Percentiles rank a stretch among this genome's conserved stretches.
phyloP scores from a whole-genome alignment of 2,329 filamentous ascomycete species.

The Penicillium sp. region DNA sequence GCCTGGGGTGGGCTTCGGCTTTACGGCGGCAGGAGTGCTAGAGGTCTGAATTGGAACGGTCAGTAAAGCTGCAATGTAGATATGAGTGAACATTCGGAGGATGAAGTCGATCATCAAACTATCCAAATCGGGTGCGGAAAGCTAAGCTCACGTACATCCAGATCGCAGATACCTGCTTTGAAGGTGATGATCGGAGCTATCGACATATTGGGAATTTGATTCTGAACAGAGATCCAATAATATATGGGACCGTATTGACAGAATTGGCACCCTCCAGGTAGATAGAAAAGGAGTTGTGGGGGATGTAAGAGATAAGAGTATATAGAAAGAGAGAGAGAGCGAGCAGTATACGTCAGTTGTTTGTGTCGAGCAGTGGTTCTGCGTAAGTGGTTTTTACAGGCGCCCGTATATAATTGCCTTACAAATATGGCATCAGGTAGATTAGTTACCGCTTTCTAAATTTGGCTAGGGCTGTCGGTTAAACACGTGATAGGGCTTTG shows the following conservation, averaged over 20 bases:
- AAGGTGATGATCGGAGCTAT: slow-evolving; percentile 82
- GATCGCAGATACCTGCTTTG: slow-evolving; percentile 83
- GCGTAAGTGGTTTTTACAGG: slow-evolving; percentile 8
- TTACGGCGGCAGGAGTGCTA: slow-evolving; percentile 60
- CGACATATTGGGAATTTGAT: slow-evolving; percentile 54
- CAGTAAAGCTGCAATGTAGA: slow-evolving; percentile 9
- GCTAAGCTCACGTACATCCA: slow-evolving; percentile 56
- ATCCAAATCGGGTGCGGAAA: background rate
- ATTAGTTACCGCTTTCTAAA: slow-evolving; percentile 5
- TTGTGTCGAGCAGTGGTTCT: slow-evolving; percentile 17
- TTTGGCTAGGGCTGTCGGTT: slow-evolving; percentile 17
- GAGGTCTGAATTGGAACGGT: slow-evolving; percentile 35
- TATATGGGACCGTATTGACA: background rate
- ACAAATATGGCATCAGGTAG: slow-evolving; percentile 9
- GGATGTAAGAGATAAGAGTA: slow-evolving; percentile 9
- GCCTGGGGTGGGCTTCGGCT: slow-evolving; percentile 62
- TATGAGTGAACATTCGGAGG: background rate
- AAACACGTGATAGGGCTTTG: slow-evolving; percentile 33
- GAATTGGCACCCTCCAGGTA: slow-evolving; percentile 7
- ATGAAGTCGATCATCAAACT: slow-evolving; percentile 4
- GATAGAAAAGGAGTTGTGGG: slow-evolving; percentile 4
- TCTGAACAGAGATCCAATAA: background rate
- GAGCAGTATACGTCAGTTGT: slow-evolving; percentile 25
- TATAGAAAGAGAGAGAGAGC: slow-evolving; percentile 17
- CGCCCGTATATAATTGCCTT: slow-evolving; percentile 11